These are phyloP conservation scores for Somion occarium DNA, from an alignment of 1,284 basidiomycete species.

Conservation along the genomic window DNA sequence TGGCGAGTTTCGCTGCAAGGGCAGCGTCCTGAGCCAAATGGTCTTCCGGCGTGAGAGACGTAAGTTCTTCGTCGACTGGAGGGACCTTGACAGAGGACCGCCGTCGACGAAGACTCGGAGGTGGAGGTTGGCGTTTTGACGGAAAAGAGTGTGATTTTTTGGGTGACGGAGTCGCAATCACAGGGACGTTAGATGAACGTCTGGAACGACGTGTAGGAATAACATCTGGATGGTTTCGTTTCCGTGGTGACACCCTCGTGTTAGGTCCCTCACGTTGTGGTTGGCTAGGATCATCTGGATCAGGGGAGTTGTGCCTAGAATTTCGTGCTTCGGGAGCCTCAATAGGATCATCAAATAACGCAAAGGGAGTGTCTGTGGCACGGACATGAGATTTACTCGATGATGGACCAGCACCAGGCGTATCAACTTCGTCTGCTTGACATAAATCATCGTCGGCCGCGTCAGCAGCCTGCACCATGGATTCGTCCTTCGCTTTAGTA, in stretches of 20 bases:
- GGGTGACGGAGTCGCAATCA: neutral
- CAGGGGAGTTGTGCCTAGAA: no score
- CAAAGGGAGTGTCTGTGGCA: conserved; percentile 18
- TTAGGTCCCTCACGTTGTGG: no score
- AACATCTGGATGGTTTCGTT: neutral
- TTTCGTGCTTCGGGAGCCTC: conserved; percentile 23
- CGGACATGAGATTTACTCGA: neutral
- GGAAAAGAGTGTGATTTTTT: neutral
- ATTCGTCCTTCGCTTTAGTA: neutral
- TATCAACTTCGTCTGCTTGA: neutral
- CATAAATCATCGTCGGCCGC: neutral
- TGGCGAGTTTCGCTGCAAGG: conserved; percentile 33
- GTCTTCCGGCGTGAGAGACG: neutral
- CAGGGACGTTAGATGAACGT: neutral
- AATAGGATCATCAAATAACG: conserved; percentile 27
- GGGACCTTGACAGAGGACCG: neutral
- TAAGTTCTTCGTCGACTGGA: neutral
- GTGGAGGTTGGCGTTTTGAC: conserved; percentile 4
- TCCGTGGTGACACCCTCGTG: neutral
- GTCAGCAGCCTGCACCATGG: neutral
- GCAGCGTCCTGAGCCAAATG: conserved; percentile 28
- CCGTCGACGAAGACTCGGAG: neutral
- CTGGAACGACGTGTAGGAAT: conserved; percentile 4
- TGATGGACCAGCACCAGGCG: neutral
- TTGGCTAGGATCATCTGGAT: no score